Evolutionary conservation across 2,329 filamentous ascomycete species (phyloP), one percentile per base, ranked within the genome.

Genomic region (Xylariaceae sp.): DNA sequence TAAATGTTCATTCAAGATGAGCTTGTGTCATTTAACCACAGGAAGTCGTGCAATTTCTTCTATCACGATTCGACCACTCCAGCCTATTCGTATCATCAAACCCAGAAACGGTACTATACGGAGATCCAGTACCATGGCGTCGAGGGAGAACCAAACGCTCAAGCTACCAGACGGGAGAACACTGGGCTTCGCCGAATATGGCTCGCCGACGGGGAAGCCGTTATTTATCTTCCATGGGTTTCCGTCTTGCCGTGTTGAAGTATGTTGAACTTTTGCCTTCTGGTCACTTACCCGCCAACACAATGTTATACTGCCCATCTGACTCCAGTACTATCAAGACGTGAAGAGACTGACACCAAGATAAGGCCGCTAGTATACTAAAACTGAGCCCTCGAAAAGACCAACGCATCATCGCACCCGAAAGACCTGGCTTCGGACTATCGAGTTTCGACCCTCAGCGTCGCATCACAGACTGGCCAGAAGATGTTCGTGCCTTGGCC

Each of bases 401-500:
- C 18, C 28, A 66, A 7, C 66, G 62, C 14, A 39, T 71, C 41
- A 53, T 71, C 39, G 57, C 63, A n/a, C 50, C 61, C 6, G 62
- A 66, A 39, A 58, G 69, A 17, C 69, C 69, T 4, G 69, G 69
- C 12, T 63, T 65, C 45, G 68, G 66, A 5, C 53, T 63, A 12
- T 71, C 69, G 10, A 66, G 63, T 3, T 65, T 63, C 51, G 60
- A 69, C 40, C 56, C 62, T 2, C 53, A 45, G 18, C 61, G 57
- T 22, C 50, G 47, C 38, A 47, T 67, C 5, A 45, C 53, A 17
- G 62, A 62, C 45, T 67, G 58, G 56, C 58, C 63, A 1, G 47
- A 46, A 7, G 62, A 66, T 18, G 45, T 67, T 10, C 51, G 58
- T 13, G 56, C 59, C 4, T 56, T 66, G 2, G 64, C 63, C 13